A percentile compares a stretch with the other conserved stretches of the same genome.
phyloP scores from a whole-genome alignment of 2,329 filamentous ascomycete species.

The Colletotrichum sansevieriae region DNA sequence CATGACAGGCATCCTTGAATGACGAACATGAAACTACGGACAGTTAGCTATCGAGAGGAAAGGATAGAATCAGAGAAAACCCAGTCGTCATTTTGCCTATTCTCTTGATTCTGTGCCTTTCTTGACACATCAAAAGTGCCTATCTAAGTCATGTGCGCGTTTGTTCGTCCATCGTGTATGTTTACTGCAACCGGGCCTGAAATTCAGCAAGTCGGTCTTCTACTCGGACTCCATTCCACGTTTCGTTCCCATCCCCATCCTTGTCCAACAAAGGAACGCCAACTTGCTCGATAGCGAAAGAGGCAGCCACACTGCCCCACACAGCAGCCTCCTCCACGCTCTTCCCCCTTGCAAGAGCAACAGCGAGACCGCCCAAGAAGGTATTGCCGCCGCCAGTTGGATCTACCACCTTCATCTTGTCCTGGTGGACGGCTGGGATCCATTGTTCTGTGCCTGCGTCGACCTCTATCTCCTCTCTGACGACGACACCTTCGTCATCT shows the following conservation, averaged over 20 bases:
- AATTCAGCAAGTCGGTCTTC: conserved; percentile 67
- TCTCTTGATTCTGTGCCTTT: not conserved
- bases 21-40: not conserved
- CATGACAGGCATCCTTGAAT: not conserved
- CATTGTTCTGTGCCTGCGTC: conserved; percentile 77
- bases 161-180: not conserved
- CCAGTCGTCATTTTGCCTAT: not conserved
- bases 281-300: conserved; percentile 95
- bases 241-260: conserved; percentile 62
- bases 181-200: conserved; percentile 51
- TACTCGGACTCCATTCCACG: conserved; percentile 72
- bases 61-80: not conserved
- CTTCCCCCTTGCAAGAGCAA: conserved; percentile 71
- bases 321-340: conserved; percentile 77
- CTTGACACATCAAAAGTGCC: not conserved
- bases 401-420: conserved; percentile 76
- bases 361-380: conserved; percentile 76
- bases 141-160: not conserved
- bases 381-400: conserved; percentile 95
- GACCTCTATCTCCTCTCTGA: conserved; percentile 70
- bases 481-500: conserved; percentile 64
- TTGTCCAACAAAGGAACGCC: conserved; percentile 76
- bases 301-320: conserved; percentile 86
- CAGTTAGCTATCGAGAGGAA: not conserved
- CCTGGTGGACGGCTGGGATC: conserved; percentile 81